Evolutionary conservation across 108 stramenopile species (phyloP).

Genomic region (Craspedostauros australis): DNA sequence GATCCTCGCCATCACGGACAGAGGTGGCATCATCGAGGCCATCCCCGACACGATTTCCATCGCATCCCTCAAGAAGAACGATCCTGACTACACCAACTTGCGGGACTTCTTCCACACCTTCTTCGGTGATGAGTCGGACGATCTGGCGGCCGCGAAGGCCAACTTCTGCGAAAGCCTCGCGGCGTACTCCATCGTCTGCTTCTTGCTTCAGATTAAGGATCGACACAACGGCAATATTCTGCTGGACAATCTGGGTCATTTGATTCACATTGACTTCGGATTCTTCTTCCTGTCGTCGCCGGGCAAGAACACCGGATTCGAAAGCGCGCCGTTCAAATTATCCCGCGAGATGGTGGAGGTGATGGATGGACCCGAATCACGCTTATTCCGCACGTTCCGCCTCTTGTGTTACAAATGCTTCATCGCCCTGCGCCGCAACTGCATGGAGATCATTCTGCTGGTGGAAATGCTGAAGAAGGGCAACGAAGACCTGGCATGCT

Average conservation of each 20-base stretch:
- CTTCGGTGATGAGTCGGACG: conserved; percentile 67
- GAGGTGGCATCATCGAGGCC: conserved; percentile 93
- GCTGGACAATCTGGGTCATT: conserved; percentile 87
- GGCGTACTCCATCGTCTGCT: conserved; percentile 90
- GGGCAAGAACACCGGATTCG: conserved; percentile 92
- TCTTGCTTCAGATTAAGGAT: conserved; percentile 96
- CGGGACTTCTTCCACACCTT: conserved; percentile 75
- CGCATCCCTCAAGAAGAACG: conserved; percentile 86
- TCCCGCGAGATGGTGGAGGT: conserved; percentile 89
- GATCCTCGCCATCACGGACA: conserved; percentile 85
- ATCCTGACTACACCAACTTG: conserved; percentile 73
- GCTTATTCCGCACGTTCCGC: conserved; percentile 78
- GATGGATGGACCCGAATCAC: conserved; percentile 87
- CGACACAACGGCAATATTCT: conserved; percentile 96
- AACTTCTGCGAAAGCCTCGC: conserved; percentile 92
- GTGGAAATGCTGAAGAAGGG: conserved; percentile 93
- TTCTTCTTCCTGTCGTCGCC: conserved; percentile 91
- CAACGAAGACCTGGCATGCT: conserved; percentile 92
- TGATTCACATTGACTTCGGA: conserved; percentile 94
- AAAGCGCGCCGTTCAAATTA: conserved; percentile 97
- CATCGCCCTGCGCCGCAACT: conserved; percentile 73
- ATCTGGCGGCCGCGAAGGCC: conserved; percentile 67
- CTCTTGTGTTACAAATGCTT: conserved; percentile 85
- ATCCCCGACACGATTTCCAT: conserved; percentile 92
- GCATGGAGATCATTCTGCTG: conserved; percentile 85